phyloP scores from a whole-genome alignment of 495 filamentous ascomycete species.

The Penicillium soppii region DNA sequence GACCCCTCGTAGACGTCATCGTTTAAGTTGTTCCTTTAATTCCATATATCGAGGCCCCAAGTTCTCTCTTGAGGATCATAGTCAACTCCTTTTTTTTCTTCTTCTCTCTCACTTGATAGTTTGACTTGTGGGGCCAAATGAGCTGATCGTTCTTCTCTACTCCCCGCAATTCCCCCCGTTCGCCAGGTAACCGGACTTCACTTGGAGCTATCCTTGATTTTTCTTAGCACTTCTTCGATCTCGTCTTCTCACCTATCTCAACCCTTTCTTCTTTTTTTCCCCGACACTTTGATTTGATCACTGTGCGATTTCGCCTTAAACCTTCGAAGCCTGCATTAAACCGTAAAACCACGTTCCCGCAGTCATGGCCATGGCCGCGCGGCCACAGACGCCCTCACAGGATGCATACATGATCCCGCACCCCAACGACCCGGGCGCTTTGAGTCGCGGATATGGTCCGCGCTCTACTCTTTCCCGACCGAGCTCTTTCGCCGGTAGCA shows the following conservation, averaged over 20 bases:
- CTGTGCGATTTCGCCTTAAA: slow-evolving; percentile 8
- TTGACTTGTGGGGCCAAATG: slow-evolving; percentile 15
- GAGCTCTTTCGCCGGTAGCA: slow-evolving; percentile 38
- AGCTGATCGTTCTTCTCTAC: slow-evolving; percentile 5
- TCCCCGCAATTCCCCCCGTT: slow-evolving; percentile 26
- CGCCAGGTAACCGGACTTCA: slow-evolving; percentile 29
- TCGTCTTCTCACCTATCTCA: too few species aligned
- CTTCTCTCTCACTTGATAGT: slow-evolving; percentile 5
- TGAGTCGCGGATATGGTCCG: slow-evolving; percentile 32
- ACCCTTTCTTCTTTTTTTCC: slow-evolving; percentile 1
- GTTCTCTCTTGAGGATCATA: not conserved
- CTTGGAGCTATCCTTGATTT: slow-evolving; percentile 12
- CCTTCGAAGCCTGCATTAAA: slow-evolving; percentile 2
- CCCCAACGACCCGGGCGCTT: slow-evolving; percentile 24
- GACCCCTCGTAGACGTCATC: slow-evolving; percentile 8
- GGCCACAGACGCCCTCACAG: slow-evolving; percentile 45
- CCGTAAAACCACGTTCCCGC: slow-evolving; percentile 17
- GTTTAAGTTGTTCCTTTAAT: not conserved
- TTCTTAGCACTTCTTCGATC: too few species aligned
- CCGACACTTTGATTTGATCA: too few species aligned
- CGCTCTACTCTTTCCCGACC: slow-evolving; percentile 35
- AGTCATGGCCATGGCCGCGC: slow-evolving; percentile 43
- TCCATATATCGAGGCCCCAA: slow-evolving; percentile 5
- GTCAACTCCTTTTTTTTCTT: not conserved
- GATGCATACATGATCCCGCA: slow-evolving; percentile 38